Conservation (phyloP, 2,329 filamentous ascomycete species). For the Sordariomycetes sp. region DNA sequence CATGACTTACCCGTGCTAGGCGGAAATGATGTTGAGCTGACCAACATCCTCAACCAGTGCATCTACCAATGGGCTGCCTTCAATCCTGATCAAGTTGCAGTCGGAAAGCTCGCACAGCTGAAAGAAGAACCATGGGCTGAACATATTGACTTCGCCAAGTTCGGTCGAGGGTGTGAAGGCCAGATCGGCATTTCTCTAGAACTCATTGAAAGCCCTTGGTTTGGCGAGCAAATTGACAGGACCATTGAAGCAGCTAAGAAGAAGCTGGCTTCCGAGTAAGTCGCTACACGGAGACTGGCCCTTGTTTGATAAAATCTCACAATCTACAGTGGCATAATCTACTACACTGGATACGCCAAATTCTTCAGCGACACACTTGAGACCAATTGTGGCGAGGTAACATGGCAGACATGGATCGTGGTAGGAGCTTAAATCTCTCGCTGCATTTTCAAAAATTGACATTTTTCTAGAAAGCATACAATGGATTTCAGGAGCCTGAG, state of each 20-base stretch:
- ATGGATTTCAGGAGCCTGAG: too few species aligned
- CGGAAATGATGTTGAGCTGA: conserved; percentile 5
- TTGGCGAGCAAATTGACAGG: neutral
- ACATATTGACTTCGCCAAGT: too few species aligned
- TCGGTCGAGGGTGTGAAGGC: neutral
- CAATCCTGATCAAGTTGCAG: neutral
- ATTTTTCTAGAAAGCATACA: too few species aligned
- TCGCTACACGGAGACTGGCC: too few species aligned
- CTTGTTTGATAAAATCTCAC: too few species aligned
- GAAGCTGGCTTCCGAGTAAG: neutral
- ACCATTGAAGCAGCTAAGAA: neutral
- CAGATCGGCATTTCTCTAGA: neutral
- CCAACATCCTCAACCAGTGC: conserved; percentile 11
- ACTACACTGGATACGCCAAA: neutral
- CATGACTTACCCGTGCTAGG: too few species aligned
- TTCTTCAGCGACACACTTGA: neutral
- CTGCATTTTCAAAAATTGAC: too few species aligned
- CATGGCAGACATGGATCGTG: neutral
- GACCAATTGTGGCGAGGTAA: neutral
- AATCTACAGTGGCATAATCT: conserved; percentile 1
- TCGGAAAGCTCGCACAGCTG: neutral
- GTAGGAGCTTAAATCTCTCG: too few species aligned
- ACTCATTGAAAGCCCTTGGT: neutral
- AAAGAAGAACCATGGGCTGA: neutral
- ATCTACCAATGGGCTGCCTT: conserved; percentile 2